A percentile compares a stretch with the other conserved stretches of the same genome.
Conservation (phyloP, 805 yeast species). For the Zygotorulaspora chibaensis region DNA sequence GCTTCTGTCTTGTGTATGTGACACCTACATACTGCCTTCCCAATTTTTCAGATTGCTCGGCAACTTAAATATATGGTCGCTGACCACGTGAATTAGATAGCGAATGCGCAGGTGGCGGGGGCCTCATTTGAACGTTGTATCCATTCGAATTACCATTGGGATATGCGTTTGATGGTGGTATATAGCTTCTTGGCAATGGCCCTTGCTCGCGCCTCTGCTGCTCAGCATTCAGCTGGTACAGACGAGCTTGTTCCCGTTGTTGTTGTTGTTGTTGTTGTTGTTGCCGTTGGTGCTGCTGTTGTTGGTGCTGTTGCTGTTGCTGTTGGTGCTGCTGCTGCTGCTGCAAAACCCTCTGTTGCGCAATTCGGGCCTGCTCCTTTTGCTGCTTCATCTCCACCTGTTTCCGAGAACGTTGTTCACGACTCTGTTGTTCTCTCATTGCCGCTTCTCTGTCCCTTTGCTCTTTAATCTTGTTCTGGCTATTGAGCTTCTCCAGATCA, state of each 20-base stretch:
- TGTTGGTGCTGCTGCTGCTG: slow-evolving; percentile 3
- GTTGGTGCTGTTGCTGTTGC: slow-evolving; percentile 6
- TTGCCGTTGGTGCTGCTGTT: background rate
- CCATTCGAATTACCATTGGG: background rate
- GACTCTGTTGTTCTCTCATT: background rate
- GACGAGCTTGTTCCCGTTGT: slow-evolving; percentile 1
- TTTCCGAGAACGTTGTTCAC: background rate
- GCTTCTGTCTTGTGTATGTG: slow-evolving; percentile 3
- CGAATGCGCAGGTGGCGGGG: slow-evolving; percentile 9
- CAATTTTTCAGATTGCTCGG: background rate
- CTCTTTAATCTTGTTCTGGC: slow-evolving; percentile 8
- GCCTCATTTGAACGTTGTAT: slow-evolving; percentile 5
- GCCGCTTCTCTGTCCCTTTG: slow-evolving; percentile 1
- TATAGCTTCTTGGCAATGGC: background rate
- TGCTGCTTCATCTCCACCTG: slow-evolving; percentile 3
- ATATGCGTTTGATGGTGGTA: slow-evolving; percentile 1
- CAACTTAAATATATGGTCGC: slow-evolving; percentile 9
- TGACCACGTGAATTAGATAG: slow-evolving; percentile 12
- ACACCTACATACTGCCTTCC: background rate
- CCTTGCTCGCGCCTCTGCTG: background rate
- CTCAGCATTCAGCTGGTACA: background rate
- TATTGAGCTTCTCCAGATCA: slow-evolving; percentile 16
- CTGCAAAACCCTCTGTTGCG: background rate
- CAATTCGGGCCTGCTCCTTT: background rate
- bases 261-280: slow-evolving; percentile 2